Conservation (phyloP, 2,329 filamentous ascomycete species). For the Rhynchosporium secalis region DNA sequence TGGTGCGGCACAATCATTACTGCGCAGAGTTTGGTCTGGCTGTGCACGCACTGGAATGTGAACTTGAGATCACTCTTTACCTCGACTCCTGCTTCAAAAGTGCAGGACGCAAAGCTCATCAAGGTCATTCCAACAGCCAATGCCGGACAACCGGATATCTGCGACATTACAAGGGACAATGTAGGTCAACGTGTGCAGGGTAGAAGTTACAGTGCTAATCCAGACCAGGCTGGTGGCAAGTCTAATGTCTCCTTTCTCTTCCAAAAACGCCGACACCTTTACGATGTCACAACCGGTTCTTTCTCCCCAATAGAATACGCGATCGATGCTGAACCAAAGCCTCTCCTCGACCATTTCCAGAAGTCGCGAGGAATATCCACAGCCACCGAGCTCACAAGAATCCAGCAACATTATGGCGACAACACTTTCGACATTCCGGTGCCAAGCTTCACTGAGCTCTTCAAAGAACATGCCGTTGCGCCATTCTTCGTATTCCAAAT, state of each 20-base stretch:
- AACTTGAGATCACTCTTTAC: constrained; percentile 82
- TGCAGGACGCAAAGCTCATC: constrained; percentile 79
- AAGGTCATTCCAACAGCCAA: constrained; percentile 91
- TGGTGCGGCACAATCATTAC: constrained; percentile 89
- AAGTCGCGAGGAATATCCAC: constrained; percentile 72
- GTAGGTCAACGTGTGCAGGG: constrained; percentile 41
- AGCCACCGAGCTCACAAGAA: constrained; percentile 71
- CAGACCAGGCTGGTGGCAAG: constrained; percentile 65
- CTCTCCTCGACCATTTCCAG: constrained; percentile 76
- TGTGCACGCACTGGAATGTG: constrained; percentile 98
- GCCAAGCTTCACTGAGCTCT: constrained; percentile 91
- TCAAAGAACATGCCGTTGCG: constrained; percentile 96
- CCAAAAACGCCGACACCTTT: constrained; percentile 96
- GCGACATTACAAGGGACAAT: constrained; percentile 74
- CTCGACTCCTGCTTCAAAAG: constrained; percentile 64
- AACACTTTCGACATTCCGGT: constrained; percentile 99
- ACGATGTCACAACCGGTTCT: constrained; percentile 66
- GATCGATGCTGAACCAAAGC: constrained; percentile 84
- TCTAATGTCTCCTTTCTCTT: constrained; percentile 86
- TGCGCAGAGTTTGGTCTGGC: constrained; percentile 83
- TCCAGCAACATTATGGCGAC: constrained; percentile 90
- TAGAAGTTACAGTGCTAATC: constrained; percentile 28
- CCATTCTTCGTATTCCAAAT: constrained; percentile 99
- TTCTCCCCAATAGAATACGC: constrained; percentile 82
- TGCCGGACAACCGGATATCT: constrained; percentile 86